phyloP scores from a whole-genome alignment of 2,329 filamentous ascomycete genomes.

The Ciborinia camelliae region DNA sequence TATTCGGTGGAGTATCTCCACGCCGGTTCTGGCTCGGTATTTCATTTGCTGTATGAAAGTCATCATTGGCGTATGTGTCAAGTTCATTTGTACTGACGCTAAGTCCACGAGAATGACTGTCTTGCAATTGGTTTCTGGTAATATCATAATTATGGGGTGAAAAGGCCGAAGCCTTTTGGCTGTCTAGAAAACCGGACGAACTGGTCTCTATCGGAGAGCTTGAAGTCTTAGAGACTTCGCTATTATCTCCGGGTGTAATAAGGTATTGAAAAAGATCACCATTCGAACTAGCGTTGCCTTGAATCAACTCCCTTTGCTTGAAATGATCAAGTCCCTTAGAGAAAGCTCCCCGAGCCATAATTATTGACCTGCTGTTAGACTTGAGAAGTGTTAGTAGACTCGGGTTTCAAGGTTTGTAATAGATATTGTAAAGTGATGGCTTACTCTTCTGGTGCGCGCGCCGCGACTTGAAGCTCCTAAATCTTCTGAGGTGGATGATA shows the following conservation, averaged over 20 bases:
- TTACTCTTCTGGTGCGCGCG: background rate
- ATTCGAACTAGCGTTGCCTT: background rate
- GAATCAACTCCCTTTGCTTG: conserved; percentile 2
- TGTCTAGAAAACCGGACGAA: background rate
- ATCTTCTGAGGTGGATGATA: background rate
- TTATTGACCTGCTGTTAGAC: background rate
- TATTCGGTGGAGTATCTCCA: background rate
- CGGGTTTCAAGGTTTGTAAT: background rate
- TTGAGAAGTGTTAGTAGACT: background rate
- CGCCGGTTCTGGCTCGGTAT: background rate
- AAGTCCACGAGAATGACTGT: background rate
- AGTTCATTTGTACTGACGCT: background rate
- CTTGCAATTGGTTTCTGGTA: background rate
- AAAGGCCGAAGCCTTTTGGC: background rate
- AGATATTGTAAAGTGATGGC: background rate
- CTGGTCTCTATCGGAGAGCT: too few relatives aligned
- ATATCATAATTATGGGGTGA: background rate
- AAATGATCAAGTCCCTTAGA: background rate
- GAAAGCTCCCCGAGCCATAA: background rate
- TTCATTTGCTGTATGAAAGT: background rate
- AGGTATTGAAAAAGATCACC: background rate
- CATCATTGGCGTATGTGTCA: background rate
- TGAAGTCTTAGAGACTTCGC: rapidly evolving
- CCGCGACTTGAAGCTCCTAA: too few relatives aligned
- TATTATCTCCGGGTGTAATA: background rate